phyloP scores from a whole-genome alignment of 1,139 yeast genomes.

The Sugiyamaella novakii region DNA sequence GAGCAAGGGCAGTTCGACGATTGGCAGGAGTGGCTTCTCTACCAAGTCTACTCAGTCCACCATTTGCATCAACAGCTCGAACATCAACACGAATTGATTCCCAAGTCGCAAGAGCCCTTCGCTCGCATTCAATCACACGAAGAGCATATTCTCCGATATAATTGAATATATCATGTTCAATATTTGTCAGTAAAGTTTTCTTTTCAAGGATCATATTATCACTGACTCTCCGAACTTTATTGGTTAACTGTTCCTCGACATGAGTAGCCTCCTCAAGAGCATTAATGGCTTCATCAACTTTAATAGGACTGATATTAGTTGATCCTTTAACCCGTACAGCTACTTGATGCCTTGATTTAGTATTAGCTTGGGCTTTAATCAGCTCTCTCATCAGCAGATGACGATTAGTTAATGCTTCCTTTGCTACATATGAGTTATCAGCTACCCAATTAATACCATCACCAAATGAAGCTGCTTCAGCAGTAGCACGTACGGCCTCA shows the following conservation, averaged over 20 bases:
- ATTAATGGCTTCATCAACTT: conserved; percentile 86
- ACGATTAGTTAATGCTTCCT: conserved; percentile 90
- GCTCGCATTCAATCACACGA: conserved; percentile 80
- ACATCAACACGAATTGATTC: conserved; percentile 75
- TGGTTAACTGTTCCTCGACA: conserved; percentile 70
- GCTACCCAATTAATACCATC: conserved; percentile 70
- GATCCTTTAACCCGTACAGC: conserved; percentile 77
- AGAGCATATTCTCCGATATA: conserved; percentile 64
- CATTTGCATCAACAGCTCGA: conserved; percentile 72
- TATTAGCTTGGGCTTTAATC: conserved; percentile 71
- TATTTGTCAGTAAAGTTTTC: conserved; percentile 55
- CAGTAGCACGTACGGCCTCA: conserved; percentile 69
- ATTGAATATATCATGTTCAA: conserved; percentile 57
- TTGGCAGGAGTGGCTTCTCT: conserved; percentile 56
- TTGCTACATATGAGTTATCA: conserved; percentile 80
- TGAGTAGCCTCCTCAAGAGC: conserved; percentile 79
- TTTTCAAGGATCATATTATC: conserved; percentile 82
- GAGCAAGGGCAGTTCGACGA: conserved; percentile 35
- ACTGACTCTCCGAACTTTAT: conserved; percentile 79
- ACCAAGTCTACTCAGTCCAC: conserved; percentile 84
- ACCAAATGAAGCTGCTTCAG: conserved; percentile 73
- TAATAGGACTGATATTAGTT: conserved; percentile 77
- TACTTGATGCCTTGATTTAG: conserved; percentile 68
- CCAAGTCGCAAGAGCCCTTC: conserved; percentile 74
- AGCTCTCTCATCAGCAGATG: conserved; percentile 90